phyloP scores from a whole-genome alignment of 1,139 yeast genomes.

The Spathaspora jeffriesii region DNA sequence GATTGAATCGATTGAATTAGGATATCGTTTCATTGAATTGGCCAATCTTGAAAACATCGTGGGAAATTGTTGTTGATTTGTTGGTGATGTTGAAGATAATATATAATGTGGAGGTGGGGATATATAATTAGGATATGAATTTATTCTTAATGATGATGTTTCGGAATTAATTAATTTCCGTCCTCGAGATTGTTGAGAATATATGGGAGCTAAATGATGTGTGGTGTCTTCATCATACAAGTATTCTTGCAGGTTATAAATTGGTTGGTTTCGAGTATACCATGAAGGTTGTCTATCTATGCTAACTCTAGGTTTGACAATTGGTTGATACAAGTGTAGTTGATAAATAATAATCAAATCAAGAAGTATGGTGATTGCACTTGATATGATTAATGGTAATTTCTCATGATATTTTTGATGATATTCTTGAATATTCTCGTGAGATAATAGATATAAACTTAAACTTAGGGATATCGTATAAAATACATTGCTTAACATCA shows the following conservation, averaged over 20 bases:
- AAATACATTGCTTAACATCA: conserved; percentile 37
- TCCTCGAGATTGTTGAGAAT: conserved; percentile 1
- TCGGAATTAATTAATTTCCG: background rate
- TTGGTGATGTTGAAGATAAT: background rate
- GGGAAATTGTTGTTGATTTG: background rate
- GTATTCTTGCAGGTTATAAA: conserved; percentile 16
- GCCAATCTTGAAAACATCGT: conserved; percentile 2
- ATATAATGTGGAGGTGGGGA: conserved; percentile 9
- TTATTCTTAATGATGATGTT: background rate
- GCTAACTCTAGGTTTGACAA: background rate
- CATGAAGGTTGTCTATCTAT: conserved; percentile 31
- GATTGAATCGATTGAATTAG: background rate
- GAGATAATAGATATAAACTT: background rate
- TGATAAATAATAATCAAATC: conserved; percentile 35
- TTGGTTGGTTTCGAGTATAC: conserved; percentile 26
- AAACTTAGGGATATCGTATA: conserved; percentile 27
- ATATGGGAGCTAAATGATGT: background rate
- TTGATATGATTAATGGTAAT: conserved; percentile 38
- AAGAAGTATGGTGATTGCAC: conserved; percentile 36
- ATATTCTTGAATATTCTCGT: conserved; percentile 8
- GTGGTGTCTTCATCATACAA: conserved; percentile 12
- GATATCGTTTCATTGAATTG: conserved; percentile 3
- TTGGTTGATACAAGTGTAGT: conserved; percentile 24
- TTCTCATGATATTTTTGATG: conserved; percentile 22
- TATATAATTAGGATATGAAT: conserved; percentile 1